Evolutionary conservation across 768 basidiomycete species (phyloP).

Genomic region (Collybia mongolica): DNA sequence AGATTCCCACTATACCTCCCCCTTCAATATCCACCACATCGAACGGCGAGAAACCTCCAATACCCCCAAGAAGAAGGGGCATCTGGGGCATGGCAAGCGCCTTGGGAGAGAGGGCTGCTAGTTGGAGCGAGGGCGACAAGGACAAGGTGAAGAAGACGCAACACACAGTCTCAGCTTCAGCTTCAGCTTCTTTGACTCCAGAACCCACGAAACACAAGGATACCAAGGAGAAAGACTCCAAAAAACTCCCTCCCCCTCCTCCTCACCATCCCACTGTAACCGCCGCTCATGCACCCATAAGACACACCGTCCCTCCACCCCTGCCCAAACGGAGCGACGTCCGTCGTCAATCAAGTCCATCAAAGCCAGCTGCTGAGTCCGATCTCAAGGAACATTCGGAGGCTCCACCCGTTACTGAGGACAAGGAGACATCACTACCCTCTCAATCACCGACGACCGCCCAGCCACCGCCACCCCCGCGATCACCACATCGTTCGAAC

Average conservation of each 20-base stretch:
- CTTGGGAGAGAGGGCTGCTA: constrained; percentile 55
- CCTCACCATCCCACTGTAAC: constrained; percentile 21
- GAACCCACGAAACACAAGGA: constrained; percentile 15
- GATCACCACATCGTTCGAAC: constrained; percentile 15
- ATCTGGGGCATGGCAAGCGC: constrained; percentile 71
- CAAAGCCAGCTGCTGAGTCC: constrained; percentile 10
- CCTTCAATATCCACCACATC: constrained; percentile 20
- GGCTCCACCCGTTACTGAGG: too few species aligned
- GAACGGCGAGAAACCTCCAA: constrained; percentile 47
- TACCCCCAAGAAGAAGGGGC: constrained; percentile 62
- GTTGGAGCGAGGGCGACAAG: constrained; percentile 50
- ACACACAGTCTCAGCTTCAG: constrained; percentile 2
- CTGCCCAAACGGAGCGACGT: constrained; percentile 49
- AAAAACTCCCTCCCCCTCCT: constrained; percentile 28
- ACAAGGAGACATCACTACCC: constrained; percentile 2
- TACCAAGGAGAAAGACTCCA: constrained; percentile 14
- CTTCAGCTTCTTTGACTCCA: constrained; percentile 7
- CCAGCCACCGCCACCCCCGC: constrained; percentile 6
- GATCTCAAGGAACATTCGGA: too few species aligned
- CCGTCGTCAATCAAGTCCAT: constrained; percentile 20
- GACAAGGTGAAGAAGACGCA: constrained; percentile 27
- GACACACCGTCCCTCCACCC: constrained; percentile 30
- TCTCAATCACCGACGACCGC: constrained; percentile 5
- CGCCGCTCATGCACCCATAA: constrained; percentile 21
- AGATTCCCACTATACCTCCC: constrained; percentile 40